Percentiles rank a stretch among this genome's conserved stretches.
These are phyloP conservation scores for Fusarium penzigii DNA, from an alignment of 2,329 filamentous ascomycete genomes.

Conservation along the genomic window DNA sequence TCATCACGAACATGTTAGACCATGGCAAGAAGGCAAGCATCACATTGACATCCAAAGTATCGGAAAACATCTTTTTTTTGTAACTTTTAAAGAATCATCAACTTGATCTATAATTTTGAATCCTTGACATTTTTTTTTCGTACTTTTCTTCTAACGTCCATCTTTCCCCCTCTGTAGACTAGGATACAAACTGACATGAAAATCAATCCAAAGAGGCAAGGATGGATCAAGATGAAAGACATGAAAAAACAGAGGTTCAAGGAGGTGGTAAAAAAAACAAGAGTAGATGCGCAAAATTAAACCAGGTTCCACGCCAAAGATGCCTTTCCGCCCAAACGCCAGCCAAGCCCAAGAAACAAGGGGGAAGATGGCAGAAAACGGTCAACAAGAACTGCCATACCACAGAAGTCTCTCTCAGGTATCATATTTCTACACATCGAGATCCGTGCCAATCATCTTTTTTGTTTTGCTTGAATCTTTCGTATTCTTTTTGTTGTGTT, in stretches of 20 bases:
- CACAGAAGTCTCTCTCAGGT: constrained; percentile 34
- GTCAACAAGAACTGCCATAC: constrained; percentile 28
- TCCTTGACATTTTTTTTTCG: too few relatives aligned
- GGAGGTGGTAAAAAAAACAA: too few relatives aligned
- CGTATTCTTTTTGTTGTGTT: constrained; percentile 12
- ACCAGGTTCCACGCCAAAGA: constrained; percentile 34
- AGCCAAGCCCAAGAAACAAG: constrained; percentile 32
- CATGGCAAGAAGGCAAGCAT: too few relatives aligned
- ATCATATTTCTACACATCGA: constrained; percentile 36
- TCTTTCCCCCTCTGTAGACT: too few relatives aligned
- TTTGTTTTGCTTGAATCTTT: constrained; percentile 11
- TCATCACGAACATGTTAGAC: too few relatives aligned
- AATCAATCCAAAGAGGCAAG: too few relatives aligned
- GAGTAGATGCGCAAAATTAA: constrained; percentile 26
- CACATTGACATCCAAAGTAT: too few relatives aligned
- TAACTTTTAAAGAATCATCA: too few relatives aligned
- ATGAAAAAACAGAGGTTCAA: constrained; percentile 6
- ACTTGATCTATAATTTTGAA: too few relatives aligned
- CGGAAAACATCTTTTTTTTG: too few relatives aligned
- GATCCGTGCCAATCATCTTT: constrained; percentile 27
- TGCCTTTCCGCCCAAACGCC: constrained; percentile 37
- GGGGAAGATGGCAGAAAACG: constrained; percentile 24
- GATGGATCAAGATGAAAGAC: not conserved
- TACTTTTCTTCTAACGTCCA: too few relatives aligned
- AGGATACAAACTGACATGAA: too few relatives aligned